A percentile compares a stretch with the other conserved stretches of the same genome.
phyloP scores from a whole-genome alignment of 768 basidiomycete genomes.

The Naganishia randhawae region DNA sequence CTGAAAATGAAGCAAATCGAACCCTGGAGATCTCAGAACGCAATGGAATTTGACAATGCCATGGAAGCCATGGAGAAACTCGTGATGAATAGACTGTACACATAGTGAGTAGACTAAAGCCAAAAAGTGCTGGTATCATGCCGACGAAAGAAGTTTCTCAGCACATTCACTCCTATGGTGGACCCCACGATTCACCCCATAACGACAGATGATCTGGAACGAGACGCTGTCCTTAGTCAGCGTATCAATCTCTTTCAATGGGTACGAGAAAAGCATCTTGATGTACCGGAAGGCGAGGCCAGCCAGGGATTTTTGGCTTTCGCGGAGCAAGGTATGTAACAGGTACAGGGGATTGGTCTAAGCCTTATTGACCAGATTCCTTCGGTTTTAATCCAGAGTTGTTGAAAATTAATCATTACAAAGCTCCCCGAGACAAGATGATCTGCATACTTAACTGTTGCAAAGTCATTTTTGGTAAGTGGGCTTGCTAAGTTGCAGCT shows the following conservation, averaged over 20 bases:
- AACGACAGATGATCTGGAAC: conserved; percentile 92
- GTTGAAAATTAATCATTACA: conserved; percentile 96
- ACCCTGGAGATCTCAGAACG: conserved; percentile 69
- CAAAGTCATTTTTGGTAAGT: conserved; percentile 96
- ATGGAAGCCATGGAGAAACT: conserved; percentile 99
- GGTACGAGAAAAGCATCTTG: conserved; percentile 83
- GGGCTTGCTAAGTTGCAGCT: not conserved
- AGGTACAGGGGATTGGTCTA: not conserved
- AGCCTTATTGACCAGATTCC: not conserved
- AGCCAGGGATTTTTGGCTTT: conserved; percentile 66
- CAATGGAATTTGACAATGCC: conserved; percentile 88
- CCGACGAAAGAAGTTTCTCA: conserved; percentile 44
- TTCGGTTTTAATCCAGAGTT: conserved; percentile 58
- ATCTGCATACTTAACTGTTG: conserved; percentile 96
- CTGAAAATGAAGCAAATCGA: conserved; percentile 64
- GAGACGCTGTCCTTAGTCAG: conserved; percentile 83
- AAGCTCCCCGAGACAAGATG: conserved; percentile 94
- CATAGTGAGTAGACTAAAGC: conserved; percentile 63
- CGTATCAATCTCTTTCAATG: conserved; percentile 86
- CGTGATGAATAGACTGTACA: conserved; percentile 96
- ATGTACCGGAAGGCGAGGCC: conserved; percentile 66
- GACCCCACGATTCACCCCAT: conserved; percentile 63
- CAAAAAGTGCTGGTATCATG: not conserved
- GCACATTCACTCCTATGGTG: conserved; percentile 88
- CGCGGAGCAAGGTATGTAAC: conserved; percentile 47